phyloP scores from a whole-genome alignment of 257 asterid genomes.

The Scutellaria barbata region DNA sequence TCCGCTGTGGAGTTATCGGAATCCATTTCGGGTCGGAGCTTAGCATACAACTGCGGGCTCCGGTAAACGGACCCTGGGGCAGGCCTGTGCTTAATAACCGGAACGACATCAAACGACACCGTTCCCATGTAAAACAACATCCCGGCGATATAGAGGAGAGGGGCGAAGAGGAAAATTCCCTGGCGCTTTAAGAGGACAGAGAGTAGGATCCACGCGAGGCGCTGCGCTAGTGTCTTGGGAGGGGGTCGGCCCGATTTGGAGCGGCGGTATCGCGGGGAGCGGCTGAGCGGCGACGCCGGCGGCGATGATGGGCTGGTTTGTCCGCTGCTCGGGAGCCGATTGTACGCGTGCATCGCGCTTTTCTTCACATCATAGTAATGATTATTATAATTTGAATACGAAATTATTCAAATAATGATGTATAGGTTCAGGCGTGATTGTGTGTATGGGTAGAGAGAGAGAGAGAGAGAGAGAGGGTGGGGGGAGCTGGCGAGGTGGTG shows the following conservation, averaged over 20 bases:
- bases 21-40: constrained; percentile 73
- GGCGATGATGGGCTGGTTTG: constrained; percentile 88
- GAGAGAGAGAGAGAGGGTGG: not conserved
- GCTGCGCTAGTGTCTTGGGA: constrained; percentile 61
- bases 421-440: constrained; percentile 33
- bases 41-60: constrained; percentile 81
- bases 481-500: constrained; percentile 37
- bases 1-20: constrained; percentile 77
- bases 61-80: constrained; percentile 86
- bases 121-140: constrained; percentile 97
- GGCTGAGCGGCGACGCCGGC: constrained; percentile 85
- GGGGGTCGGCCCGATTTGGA: constrained; percentile 57
- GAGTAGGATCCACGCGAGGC: constrained; percentile 69
- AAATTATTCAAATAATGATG: constrained; percentile 28
- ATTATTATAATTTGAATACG: constrained; percentile 3
- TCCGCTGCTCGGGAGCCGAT: constrained; percentile 97
- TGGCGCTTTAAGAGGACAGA: constrained; percentile 76
- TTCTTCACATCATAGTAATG: constrained; percentile 54
- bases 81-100: constrained; percentile 53
- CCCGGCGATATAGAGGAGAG: constrained; percentile 76
- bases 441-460: not conserved
- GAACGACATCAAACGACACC: constrained; percentile 83
- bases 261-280: constrained; percentile 76
- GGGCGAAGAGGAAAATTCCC: constrained; percentile 90
- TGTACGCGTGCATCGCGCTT: constrained; percentile 86